Conservation (phyloP, 306 rosid genomes). For the Corylus americana region DNA sequence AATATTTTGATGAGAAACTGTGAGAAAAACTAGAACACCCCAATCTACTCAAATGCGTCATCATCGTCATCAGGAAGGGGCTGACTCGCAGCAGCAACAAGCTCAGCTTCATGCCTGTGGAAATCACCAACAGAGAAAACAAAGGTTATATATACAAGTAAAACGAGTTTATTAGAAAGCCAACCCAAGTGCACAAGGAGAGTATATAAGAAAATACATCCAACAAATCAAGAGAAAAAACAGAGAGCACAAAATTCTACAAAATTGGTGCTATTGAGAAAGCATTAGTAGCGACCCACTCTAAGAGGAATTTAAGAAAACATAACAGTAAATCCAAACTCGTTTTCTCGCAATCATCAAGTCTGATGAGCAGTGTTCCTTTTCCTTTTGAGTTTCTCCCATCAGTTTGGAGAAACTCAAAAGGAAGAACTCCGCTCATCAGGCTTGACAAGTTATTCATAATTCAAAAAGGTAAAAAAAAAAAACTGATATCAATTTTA, state of each 20-base stretch:
- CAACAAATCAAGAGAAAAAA: too few species aligned
- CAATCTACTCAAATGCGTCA: constrained; percentile 59
- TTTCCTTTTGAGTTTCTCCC: too few species aligned
- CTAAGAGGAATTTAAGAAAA: too few species aligned
- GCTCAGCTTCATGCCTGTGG: constrained; percentile 74
- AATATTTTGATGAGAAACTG: not conserved
- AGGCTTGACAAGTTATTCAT: not conserved
- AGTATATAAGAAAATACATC: too few species aligned
- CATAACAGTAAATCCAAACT: too few species aligned
- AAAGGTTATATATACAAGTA: not conserved
- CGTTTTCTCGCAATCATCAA: too few species aligned
- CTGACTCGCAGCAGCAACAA: constrained; percentile 58
- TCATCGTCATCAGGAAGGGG: constrained; percentile 88
- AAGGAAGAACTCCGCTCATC: not conserved
- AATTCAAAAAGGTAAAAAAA: too few species aligned
- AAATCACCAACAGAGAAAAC: not conserved
- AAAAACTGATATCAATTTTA: not conserved
- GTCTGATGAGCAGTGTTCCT: too few species aligned
- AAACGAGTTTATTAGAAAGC: not conserved
- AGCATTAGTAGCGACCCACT: too few species aligned
- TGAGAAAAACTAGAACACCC: not conserved
- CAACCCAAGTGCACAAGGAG: too few species aligned
- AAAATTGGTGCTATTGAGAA: too few species aligned
- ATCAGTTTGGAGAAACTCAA: not conserved
- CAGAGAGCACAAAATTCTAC: too few species aligned